Base-by-base conservation (phyloP, 2,329 filamentous ascomycete genomes). In the Colletotrichum somersetense region DNA sequence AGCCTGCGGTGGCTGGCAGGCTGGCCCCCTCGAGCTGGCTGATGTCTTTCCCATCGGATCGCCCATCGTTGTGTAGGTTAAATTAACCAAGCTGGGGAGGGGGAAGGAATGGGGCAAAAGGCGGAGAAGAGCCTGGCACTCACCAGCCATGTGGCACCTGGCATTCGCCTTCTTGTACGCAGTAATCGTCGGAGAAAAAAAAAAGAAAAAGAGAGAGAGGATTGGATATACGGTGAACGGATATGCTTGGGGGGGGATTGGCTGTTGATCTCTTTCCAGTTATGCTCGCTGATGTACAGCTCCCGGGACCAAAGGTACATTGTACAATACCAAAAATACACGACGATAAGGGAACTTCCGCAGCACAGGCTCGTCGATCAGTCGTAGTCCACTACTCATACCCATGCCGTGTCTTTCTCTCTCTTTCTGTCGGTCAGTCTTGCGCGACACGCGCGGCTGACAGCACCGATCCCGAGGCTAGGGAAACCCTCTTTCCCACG, bases 171-270 rank as follows among this genome's bases (percentile, higher is more conserved):
- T 35, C 55, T 26, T 20, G 55, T 11, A 10, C 35, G 46, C n/a
- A 18, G 30, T 50, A 62, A 38, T 62, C 30, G 53, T 72, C 59
- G 66, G 58, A 69, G 66, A 69, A 72, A 71, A 64, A 67, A n/a
- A n/a, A 46, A 11, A 64, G 53, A 64, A 64, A 71, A 61, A 58
- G 11, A 46, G 18, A n/a, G 20, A 14, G 12, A 42, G 40, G 5
- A 18, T 44, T 40, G 53, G 52, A 40, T 58, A 30, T 46, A 20
- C 48, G 30, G 46, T 48, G n/a, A 5, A 48, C 20, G 20, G 46
- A 12, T 23, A 48, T 16, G 46, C 46, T 33, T 35, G 42, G 57
- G 23, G 26, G 30, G 46, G 16, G 63, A 62, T 63, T 63, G 50
- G 52, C 69, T 53, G 66, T 48, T 69, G 69, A 69, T 72, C 66